Evolutionary conservation across 73 alveolate species (phyloP).

Genomic region (Diophrys appendiculata): DNA sequence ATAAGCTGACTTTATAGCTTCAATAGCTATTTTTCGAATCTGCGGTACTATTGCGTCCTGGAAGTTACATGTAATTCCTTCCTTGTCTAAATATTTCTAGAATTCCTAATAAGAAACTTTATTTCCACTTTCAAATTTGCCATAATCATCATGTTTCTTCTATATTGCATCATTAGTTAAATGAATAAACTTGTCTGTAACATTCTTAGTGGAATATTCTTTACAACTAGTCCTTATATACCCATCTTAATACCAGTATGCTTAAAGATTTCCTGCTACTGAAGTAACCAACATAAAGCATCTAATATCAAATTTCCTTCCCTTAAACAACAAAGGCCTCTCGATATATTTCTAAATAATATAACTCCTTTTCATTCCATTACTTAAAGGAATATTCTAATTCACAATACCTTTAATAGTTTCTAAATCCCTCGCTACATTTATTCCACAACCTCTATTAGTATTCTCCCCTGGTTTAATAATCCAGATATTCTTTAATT

Average conservation of each 20-base stretch:
- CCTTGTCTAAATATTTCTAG: conserved; percentile 15
- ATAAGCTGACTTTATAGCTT: conserved; percentile 20
- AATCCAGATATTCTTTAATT: conserved; percentile 68
- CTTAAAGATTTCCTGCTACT: neutral
- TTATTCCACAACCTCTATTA: conserved; percentile 89
- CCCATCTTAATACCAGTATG: conserved; percentile 8
- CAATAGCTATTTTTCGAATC: conserved; percentile 40
- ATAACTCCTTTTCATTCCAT: conserved; percentile 8
- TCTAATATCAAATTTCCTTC: conserved; percentile 74
- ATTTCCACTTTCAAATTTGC: conserved; percentile 10
- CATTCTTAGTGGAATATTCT: conserved; percentile 1
- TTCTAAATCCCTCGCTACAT: conserved; percentile 23
- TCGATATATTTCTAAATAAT: conserved; percentile 63
- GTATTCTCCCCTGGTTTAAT: conserved; percentile 90
- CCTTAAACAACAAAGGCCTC: conserved; percentile 63
- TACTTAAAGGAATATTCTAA: neutral
- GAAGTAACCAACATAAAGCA: conserved; percentile 57
- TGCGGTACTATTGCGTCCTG: conserved; percentile 44
- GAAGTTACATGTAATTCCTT: conserved; percentile 37
- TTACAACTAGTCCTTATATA: conserved; percentile 8
- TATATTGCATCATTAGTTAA: conserved; percentile 12
- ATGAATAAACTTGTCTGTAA: neutral
- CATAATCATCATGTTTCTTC: conserved; percentile 11
- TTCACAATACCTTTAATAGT: neutral
- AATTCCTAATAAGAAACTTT: conserved; percentile 12